Conservation (phyloP, 2,329 filamentous ascomycete genomes). For the Aspergillus intermedius region DNA sequence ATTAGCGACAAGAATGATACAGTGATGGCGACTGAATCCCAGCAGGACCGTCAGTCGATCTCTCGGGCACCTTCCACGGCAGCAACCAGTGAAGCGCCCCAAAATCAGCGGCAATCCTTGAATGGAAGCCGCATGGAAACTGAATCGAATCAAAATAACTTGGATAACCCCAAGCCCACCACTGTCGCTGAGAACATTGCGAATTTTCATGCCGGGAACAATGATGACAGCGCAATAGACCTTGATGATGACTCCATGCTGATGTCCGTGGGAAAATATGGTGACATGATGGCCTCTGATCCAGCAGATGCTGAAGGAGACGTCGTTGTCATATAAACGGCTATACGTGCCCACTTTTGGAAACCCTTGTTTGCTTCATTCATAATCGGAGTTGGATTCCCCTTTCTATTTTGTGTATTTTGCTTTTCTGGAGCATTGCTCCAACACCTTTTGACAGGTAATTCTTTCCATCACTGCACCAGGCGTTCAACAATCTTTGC, state of each 20-base stretch:
- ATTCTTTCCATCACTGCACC: conserved; percentile 14
- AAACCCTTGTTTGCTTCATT: conserved; percentile 12
- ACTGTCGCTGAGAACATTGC: conserved; percentile 40
- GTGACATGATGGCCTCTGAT: conserved; percentile 41
- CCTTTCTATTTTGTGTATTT: conserved; percentile 2
- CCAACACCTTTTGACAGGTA: conserved; percentile 13
- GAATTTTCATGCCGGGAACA: conserved; percentile 28
- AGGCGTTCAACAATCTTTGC: conserved; percentile 23
- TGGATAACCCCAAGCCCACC: conserved; percentile 37
- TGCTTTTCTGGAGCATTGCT: conserved; percentile 19
- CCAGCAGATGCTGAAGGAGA: conserved; percentile 41
- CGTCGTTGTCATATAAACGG: conserved; percentile 38
- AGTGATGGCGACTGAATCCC: conserved; percentile 13
- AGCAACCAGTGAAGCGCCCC: conserved; percentile 10
- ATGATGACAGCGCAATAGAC: conserved; percentile 70
- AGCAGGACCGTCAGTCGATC: conserved; percentile 3
- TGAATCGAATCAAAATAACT: conserved; percentile 15
- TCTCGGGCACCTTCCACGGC: conserved; percentile 15
- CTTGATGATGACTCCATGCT: conserved; percentile 47
- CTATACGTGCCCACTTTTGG: conserved; percentile 12
- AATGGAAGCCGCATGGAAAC: conserved; percentile 11
- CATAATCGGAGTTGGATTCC: conserved; percentile 25
- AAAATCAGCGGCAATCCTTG: conserved; percentile 9
- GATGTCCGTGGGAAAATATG: conserved; percentile 39
- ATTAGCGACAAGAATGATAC: conserved; percentile 9